Evolutionary conservation across 1,139 yeast genomes (phyloP), one percentile per base, ranked within the genome.

Genomic region (Taphrina confusa): DNA sequence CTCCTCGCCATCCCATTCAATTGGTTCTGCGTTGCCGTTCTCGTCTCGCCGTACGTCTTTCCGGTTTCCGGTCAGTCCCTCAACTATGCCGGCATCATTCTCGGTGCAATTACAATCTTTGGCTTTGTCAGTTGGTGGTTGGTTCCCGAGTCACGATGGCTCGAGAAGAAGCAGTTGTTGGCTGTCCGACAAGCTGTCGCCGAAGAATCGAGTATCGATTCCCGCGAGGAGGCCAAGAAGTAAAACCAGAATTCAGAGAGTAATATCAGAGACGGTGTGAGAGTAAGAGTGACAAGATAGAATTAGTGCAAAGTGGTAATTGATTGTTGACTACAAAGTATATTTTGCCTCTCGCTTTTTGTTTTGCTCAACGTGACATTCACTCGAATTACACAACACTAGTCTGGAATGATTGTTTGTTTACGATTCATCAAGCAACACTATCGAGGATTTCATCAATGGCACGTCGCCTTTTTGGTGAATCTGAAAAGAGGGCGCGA

Each of bases 51-150:
- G 52, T 76, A 82, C 45, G 74, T 74, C 52, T 78, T 82, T 78
- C 91, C 91, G 1, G 89, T 80, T 1, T 76, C 80, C 2, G 80
- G 78, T 39, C 79, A 79, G 57, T 78, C 79, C 66, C 84, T 85
- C 87, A 85, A 85, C 73, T 85, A 85, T 69, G 85, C 85, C 31
- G 76, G 82, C n/a, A 88, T 79, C 5, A 86, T 84, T 20, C 75
- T 83, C 64, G 84, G 75, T 0, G 81, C 82, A 25, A 82, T 81
- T 69, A 71, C 80, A 14, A 63, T 80, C 2, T 82, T 81, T 71
- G 76, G 83, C 8, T 65, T 84, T 54, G 72, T 76, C 4, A 82
- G 82, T 70, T 85, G 89, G 87, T 55, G 11, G 51, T 64, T 45
- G 68, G 69, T 2, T 27, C 68, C 70, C 18, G 65, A 65, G 44